phyloP scores from a whole-genome alignment of 176 grass and related monocot species.

The Carex myosuroides region DNA sequence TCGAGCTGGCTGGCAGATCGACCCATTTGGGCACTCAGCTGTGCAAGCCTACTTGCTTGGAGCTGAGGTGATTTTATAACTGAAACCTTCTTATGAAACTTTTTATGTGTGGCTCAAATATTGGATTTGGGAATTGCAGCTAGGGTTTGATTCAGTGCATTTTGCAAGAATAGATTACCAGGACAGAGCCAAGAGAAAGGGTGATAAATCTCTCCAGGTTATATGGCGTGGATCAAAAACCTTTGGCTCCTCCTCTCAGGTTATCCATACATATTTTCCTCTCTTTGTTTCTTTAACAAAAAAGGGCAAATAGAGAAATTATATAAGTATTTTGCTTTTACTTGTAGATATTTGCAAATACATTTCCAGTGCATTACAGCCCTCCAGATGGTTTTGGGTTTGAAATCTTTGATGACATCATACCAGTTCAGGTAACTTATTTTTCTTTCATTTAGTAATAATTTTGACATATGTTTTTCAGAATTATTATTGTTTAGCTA shows the following conservation, averaged over 20 bases:
- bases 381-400: constrained; percentile 75
- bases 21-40: constrained; percentile 91
- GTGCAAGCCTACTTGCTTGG: constrained; percentile 87
- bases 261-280: constrained; percentile 1
- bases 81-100: constrained; percentile 13
- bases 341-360: constrained; percentile 81
- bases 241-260: constrained; percentile 83
- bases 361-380: constrained; percentile 89
- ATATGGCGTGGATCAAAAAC: constrained; percentile 89
- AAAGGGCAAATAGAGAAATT: not conserved
- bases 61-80: constrained; percentile 51
- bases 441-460: not conserved
- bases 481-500: not conserved
- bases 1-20: constrained; percentile 87
- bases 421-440: constrained; percentile 76
- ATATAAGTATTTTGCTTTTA: not conserved
- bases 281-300: not conserved
- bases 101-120: not conserved
- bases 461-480: not conserved
- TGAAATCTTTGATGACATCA: constrained; percentile 45
- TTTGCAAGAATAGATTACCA: constrained; percentile 99
- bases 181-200: constrained; percentile 63
- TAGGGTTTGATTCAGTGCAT: constrained; percentile 84
- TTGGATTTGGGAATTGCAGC: constrained; percentile 41
- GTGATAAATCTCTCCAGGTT: constrained; percentile 70